Evolutionary conservation across 352 stramenopile species (phyloP), one percentile per base, ranked within the genome.

Genomic region (Globisporangium paroecandrum): DNA sequence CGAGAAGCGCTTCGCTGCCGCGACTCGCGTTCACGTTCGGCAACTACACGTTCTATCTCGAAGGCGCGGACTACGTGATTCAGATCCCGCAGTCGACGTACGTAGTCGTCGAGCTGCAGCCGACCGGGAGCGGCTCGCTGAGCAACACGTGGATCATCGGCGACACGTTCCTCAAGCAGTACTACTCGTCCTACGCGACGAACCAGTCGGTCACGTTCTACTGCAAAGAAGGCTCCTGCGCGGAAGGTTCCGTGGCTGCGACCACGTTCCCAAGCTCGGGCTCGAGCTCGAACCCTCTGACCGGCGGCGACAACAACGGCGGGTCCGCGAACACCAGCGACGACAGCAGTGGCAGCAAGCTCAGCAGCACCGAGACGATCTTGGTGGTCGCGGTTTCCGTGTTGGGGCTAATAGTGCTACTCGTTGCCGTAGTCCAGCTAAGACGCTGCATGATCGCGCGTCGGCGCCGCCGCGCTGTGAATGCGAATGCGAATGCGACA

Each of bases 141-240:
- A 71, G 66, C 15, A 75, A 93, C 69, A 85, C 73, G 13, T 94
- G 86, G 86, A 89, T 94, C 66, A 69, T 94, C 9, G 84, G 86
- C n/a, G 82, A 85, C 43, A 92, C 86, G 18, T 91, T 94, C 57
- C 65, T 94, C 15, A 90, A 91, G 65, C 62, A 77, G 2, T 94
- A 87, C 65, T 94, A 92, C 70, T 85, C 83, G 6, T 70, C 68
- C 25, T 94, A 87, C 68, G 77, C 79, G n/a, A 81, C 90, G 20
- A 83, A 87, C 70, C 59, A 84, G 46, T 77, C 76, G 0, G 75
- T 94, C 27, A 77, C 79, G 0, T 86, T 94, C 69, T 92, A 94
- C 68, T 79, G 73, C 65, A 62, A 62, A 7, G 25, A 62, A 4
- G 73, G 71, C 4, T 18, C 57, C 15, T 70, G 65, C 58, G 3